Evolutionary conservation across 108 stramenopile species (phyloP).

Genomic region (Nitzschia sp.): DNA sequence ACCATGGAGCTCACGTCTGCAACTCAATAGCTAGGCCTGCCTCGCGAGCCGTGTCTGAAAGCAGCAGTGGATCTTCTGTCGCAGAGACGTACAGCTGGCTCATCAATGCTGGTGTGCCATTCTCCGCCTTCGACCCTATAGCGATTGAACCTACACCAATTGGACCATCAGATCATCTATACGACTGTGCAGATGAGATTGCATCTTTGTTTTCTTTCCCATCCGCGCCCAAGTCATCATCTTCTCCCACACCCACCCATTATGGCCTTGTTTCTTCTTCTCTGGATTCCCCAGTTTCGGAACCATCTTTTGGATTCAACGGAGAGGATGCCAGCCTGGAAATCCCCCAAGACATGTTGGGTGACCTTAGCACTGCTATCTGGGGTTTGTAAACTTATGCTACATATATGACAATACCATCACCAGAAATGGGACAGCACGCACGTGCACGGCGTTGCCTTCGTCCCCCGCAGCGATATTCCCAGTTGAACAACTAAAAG

Average conservation of each 20-base stretch:
- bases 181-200: slow-evolving; percentile 21
- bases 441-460: no score
- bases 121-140: slow-evolving; percentile 32
- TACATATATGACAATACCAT: no score
- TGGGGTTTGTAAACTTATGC: slow-evolving; percentile 3
- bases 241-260: neutral
- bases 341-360: neutral
- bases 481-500: no score
- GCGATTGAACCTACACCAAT: neutral
- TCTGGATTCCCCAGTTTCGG: neutral
- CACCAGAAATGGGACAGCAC: no score
- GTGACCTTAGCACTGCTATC: slow-evolving; percentile 5
- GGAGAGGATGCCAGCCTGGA: slow-evolving; percentile 4
- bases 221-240: neutral
- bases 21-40: neutral
- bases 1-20: neutral
- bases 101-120: slow-evolving; percentile 30
- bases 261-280: neutral
- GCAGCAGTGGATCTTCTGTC: neutral
- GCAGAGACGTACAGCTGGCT: slow-evolving; percentile 29
- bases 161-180: neutral
- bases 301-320: slow-evolving; percentile 2
- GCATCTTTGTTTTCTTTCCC: slow-evolving; percentile 5
- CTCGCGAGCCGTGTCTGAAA: neutral
- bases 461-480: no score